Conservation (phyloP, 345 rosid genomes). For the Gossypium arboreum region DNA sequence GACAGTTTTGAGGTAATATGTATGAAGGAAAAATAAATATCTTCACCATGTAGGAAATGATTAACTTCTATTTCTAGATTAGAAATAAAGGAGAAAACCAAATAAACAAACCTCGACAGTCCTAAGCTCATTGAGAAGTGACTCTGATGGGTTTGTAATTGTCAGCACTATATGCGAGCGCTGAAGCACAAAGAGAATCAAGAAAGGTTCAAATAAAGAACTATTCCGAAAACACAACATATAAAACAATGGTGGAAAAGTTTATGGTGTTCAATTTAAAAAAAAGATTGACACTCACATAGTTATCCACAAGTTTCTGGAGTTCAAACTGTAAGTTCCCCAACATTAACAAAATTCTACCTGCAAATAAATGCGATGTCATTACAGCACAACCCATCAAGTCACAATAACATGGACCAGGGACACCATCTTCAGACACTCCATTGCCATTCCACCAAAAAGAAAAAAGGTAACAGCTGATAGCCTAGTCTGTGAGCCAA, state of each 20-base stretch:
- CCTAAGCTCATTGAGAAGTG: slow-evolving; percentile 89
- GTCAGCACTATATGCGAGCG: slow-evolving; percentile 74
- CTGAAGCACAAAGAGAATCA: slow-evolving; percentile 39
- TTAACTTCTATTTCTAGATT: slow-evolving; percentile 11
- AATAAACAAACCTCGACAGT: slow-evolving; percentile 81
- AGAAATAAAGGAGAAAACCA: slow-evolving; percentile 13
- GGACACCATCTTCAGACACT: background rate
- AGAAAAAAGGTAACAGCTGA: background rate
- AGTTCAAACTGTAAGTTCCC: slow-evolving; percentile 85
- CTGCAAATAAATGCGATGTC: slow-evolving; percentile 40
- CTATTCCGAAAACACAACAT: background rate
- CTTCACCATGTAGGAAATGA: background rate
- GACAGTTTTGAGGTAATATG: background rate
- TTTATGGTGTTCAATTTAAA: slow-evolving; percentile 9
- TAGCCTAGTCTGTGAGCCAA: background rate
- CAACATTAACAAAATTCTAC: slow-evolving; percentile 62
- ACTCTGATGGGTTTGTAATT: slow-evolving; percentile 86
- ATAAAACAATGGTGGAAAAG: background rate
- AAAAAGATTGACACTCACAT: slow-evolving; percentile 56
- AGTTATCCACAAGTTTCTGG: slow-evolving; percentile 76
- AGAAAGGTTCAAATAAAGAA: slow-evolving; percentile 10
- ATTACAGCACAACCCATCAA: slow-evolving; percentile 4
- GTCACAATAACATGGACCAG: background rate
- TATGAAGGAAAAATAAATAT: background rate
- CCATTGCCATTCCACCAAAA: background rate